Conservation (phyloP, 768 basidiomycete species). For the Multifurca ochricompacta region DNA sequence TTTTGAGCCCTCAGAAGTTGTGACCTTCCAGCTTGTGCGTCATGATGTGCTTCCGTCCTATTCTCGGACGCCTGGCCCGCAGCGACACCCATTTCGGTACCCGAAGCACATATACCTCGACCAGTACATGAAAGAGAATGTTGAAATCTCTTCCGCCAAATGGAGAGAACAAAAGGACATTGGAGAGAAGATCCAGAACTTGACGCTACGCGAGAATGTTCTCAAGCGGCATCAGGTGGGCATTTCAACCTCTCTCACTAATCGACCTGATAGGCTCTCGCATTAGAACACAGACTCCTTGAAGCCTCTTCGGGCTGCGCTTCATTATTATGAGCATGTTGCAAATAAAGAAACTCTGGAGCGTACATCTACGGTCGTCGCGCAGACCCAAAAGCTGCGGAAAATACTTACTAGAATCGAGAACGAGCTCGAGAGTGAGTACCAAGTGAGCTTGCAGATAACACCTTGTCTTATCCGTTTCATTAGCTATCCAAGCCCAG, state of each 20-base stretch:
- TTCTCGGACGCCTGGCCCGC: constrained; percentile 15
- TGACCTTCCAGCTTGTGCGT: constrained; percentile 47
- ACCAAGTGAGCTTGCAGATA: background rate
- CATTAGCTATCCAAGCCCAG: constrained; percentile 45
- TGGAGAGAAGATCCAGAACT: constrained; percentile 38
- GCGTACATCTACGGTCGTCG: constrained; percentile 38
- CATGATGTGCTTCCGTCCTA: constrained; percentile 22
- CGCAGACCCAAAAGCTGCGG: constrained; percentile 44
- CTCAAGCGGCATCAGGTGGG: constrained; percentile 50
- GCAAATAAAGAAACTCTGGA: constrained; percentile 42
- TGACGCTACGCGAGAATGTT: constrained; percentile 38
- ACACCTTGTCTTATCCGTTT: background rate
- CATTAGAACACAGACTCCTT: constrained; percentile 55
- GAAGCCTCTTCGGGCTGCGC: constrained; percentile 49
- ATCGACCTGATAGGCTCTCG: background rate
- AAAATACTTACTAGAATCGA: constrained; percentile 45
- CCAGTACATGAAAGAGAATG: constrained; percentile 56
- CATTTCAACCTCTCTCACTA: background rate
- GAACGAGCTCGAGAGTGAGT: constrained; percentile 46
- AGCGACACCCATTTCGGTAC: constrained; percentile 38
- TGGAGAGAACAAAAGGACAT: constrained; percentile 33
- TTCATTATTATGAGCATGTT: constrained; percentile 67
- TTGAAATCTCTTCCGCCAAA: constrained; percentile 35
- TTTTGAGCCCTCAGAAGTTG: constrained; percentile 51
- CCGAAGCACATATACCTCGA: constrained; percentile 66